Conservation (phyloP, 2,329 filamentous ascomycete species). For the Magnaporthiopsis rhizophila region DNA sequence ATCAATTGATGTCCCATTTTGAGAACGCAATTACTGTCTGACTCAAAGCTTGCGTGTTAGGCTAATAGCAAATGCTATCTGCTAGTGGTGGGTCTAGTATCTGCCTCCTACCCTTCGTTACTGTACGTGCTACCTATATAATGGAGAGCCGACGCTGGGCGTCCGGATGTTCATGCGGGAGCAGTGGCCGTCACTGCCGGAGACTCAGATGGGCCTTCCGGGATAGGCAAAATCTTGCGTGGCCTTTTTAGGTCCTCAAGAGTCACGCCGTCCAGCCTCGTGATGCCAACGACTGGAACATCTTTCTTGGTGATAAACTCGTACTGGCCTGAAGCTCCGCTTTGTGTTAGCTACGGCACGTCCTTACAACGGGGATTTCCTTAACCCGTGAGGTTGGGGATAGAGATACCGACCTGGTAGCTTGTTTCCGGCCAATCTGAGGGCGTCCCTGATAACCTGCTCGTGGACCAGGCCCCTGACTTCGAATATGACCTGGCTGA, state of each 20-base stretch:
- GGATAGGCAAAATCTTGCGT: conserved; percentile 51
- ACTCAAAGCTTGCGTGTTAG: background rate
- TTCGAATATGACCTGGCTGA: conserved; percentile 89
- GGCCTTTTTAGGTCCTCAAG: conserved; percentile 77
- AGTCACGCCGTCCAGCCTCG: conserved; percentile 77
- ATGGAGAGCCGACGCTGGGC: background rate
- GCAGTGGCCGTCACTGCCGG: conserved; percentile 22
- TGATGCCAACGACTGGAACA: conserved; percentile 82
- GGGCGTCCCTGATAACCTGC: conserved; percentile 87
- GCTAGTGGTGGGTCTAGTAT: background rate
- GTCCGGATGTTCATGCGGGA: background rate
- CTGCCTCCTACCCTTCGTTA: background rate
- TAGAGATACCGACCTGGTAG: conserved; percentile 63
- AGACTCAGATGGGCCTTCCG: conserved; percentile 25
- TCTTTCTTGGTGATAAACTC: conserved; percentile 94
- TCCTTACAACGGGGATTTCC: background rate
- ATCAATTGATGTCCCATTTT: too few relatives aligned
- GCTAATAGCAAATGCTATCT: background rate
- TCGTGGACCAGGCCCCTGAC: conserved; percentile 89
- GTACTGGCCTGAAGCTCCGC: conserved; percentile 54
- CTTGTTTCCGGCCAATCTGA: conserved; percentile 90
- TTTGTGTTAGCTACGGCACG: conserved; percentile 1
- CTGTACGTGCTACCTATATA: background rate
- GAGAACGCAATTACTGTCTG: too few relatives aligned
- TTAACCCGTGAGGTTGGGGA: background rate